Conservation (phyloP, 2,329 filamentous ascomycete genomes). For the Ceratocystis papillata region DNA sequence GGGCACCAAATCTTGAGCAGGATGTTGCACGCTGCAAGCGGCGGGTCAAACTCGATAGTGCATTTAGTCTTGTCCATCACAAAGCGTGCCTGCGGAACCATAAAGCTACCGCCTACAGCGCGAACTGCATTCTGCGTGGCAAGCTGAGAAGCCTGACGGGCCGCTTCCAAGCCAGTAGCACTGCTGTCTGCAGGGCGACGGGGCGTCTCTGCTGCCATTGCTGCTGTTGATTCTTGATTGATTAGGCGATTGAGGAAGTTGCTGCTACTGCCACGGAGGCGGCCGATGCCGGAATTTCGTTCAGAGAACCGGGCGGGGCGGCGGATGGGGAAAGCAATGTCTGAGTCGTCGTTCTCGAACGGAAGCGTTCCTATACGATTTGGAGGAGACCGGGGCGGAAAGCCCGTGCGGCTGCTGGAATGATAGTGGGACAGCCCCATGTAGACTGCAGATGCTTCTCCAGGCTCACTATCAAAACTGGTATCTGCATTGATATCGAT, state of each 20-base stretch:
- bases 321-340: slow-evolving; percentile 26
- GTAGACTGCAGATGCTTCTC: slow-evolving; percentile 1
- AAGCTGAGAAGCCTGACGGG: slow-evolving; percentile 17
- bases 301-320: neutral
- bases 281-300: neutral
- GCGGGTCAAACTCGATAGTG: slow-evolving; percentile 73
- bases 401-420: neutral
- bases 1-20: slow-evolving; percentile 86
- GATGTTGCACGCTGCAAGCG: slow-evolving; percentile 71
- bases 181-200: slow-evolving; percentile 31
- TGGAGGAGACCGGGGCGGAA: slow-evolving; percentile 29
- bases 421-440: neutral
- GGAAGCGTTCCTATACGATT: slow-evolving; percentile 46
- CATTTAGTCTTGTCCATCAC: slow-evolving; percentile 76
- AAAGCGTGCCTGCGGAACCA: slow-evolving; percentile 69
- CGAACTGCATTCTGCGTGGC: slow-evolving; percentile 42
- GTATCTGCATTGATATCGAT: neutral
- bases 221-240: slow-evolving; percentile 30
- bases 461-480: neutral
- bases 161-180: slow-evolving; percentile 14
- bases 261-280: neutral
- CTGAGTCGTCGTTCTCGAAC: slow-evolving; percentile 42
- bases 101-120: slow-evolving; percentile 48
- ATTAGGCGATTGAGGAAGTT: slow-evolving; percentile 9
- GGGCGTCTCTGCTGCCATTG: neutral